A percentile compares a stretch with the other conserved stretches of the same genome.
phyloP scores from a whole-genome alignment of 176 grass and related monocot species.

The Eragrostis nindensis region DNA sequence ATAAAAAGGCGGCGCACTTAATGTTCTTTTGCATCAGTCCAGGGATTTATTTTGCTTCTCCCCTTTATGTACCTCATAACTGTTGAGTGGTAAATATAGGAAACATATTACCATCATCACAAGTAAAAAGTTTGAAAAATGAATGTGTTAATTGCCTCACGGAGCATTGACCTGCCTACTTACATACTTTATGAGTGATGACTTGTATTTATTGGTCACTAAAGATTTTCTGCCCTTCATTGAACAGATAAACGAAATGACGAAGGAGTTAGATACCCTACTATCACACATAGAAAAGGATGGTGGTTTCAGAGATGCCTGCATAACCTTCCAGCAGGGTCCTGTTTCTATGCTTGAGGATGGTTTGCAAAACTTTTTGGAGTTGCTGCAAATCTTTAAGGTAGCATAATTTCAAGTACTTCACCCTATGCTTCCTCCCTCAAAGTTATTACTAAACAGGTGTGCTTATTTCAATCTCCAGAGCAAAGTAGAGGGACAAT shows the following conservation, averaged over 20 bases:
- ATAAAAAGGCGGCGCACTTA: background rate
- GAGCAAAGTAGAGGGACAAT: slow-evolving; percentile 71
- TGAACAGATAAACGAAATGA: slow-evolving; percentile 82
- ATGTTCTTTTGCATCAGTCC: slow-evolving; percentile 5
- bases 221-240: slow-evolving; percentile 24
- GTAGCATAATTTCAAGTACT: slow-evolving; percentile 45
- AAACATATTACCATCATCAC: slow-evolving; percentile 32
- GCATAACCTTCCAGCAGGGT: slow-evolving; percentile 70
- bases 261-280: slow-evolving; percentile 73
- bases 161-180: background rate
- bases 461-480: slow-evolving; percentile 52
- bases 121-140: slow-evolving; percentile 30
- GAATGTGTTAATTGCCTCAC: slow-evolving; percentile 8
- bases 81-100: background rate
- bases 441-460: slow-evolving; percentile 32
- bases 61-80: slow-evolving; percentile 5
- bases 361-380: slow-evolving; percentile 61
- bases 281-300: slow-evolving; percentile 78
- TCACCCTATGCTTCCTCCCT: background rate
- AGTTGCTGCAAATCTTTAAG: slow-evolving; percentile 72
- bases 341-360: slow-evolving; percentile 68
- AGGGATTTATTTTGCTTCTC: slow-evolving; percentile 21
- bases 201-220: slow-evolving; percentile 9
- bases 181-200: background rate
- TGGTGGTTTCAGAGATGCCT: slow-evolving; percentile 81